Percentiles rank a stretch among this genome's conserved stretches.
Evolutionary conservation across 768 basidiomycete species (phyloP).

Genomic region (Xanthoconium stramineum): DNA sequence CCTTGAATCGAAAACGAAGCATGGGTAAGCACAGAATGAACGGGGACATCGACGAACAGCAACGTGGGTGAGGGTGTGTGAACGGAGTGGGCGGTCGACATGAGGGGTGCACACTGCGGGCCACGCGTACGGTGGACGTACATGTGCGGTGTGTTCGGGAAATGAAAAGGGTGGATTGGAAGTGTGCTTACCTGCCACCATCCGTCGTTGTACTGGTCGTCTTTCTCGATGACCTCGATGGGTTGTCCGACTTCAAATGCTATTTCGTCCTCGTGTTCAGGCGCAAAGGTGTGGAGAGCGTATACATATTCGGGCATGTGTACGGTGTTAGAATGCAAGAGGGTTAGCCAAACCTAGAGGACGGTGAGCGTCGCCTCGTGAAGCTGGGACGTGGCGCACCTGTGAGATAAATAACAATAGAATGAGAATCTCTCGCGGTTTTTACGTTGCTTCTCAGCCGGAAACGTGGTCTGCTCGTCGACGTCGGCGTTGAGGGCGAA

Average conservation of each 20-base stretch:
- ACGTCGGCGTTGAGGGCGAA: constrained; percentile 10
- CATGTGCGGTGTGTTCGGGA: constrained; percentile 4
- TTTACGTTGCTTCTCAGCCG: constrained; percentile 4
- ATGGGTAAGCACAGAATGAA: constrained; percentile 23
- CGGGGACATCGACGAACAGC: constrained; percentile 19
- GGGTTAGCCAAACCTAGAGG: not conserved
- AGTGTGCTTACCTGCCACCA: constrained; percentile 77
- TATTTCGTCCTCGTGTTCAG: constrained; percentile 95
- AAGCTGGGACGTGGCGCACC: too few species aligned
- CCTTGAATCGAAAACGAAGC: constrained; percentile 44
- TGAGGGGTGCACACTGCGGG: not conserved
- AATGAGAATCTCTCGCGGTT: constrained; percentile 2
- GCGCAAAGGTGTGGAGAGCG: constrained; percentile 81
- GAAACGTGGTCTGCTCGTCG: constrained; percentile 8
- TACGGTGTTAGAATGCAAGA: not conserved
- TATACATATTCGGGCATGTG: constrained; percentile 82
- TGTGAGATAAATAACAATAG: not conserved
- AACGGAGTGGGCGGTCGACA: not conserved
- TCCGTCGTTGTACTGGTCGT: constrained; percentile 90
- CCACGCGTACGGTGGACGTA: constrained; percentile 3
- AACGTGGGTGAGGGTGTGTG: constrained; percentile 17
- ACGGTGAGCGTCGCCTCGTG: too few species aligned
- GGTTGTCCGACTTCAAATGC: constrained; percentile 79
- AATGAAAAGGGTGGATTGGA: constrained; percentile 3
- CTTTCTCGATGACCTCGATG: constrained; percentile 89